Evolutionary conservation across 2,329 filamentous ascomycete species (phyloP), one percentile per base, ranked within the genome.

Genomic region (Penicillium sp.): DNA sequence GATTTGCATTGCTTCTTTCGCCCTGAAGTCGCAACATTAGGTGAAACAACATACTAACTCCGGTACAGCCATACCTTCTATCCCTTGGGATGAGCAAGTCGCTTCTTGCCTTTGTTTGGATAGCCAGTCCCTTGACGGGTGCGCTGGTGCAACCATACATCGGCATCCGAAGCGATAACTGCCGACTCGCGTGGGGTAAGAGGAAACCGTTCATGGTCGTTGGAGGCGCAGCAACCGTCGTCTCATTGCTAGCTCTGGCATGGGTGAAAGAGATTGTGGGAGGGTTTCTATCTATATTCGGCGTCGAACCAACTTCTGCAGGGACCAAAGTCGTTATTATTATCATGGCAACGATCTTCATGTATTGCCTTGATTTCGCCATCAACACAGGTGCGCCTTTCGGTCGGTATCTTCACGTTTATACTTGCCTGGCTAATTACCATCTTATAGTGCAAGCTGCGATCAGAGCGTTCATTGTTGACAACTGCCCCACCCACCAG

Each of bases 321-420:
- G 79, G 76, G 3, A 83, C 86, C 40, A 83, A 81, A 61, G 77
- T 76, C 3, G 73, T 76, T 37, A 80, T 86, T 42, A 91, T 95
- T 57, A 73, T 88, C 29, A 77, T 88, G 50, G 91, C 91, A 7
- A 88, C 95, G 6, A 65, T 89, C 28, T 85, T 89, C 72, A 86
- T 97, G 61, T 97, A 95, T 69, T 76, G 93, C 43, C 78, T 97
- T 44, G 91, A 97, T 67, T 93, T 97, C 68, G 83, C 90, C 61
- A 93, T 97, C 73, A 97, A 97, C 70, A 93, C 90, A 49, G 84
- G 83, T 86, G 72, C 69, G 52, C 45, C 8, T 9, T 12, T n/a
- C 3, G 7, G 2, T 19, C 3, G 7, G 3, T 19, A 31, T 24
- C n/a, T 31, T 15, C 10, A 9, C 3, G 13, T 28, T 12, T 19